Evolutionary conservation across 2,329 filamentous ascomycete species (phyloP), one percentile per base, ranked within the genome.

Genomic region (Canariomyces notabilis): DNA sequence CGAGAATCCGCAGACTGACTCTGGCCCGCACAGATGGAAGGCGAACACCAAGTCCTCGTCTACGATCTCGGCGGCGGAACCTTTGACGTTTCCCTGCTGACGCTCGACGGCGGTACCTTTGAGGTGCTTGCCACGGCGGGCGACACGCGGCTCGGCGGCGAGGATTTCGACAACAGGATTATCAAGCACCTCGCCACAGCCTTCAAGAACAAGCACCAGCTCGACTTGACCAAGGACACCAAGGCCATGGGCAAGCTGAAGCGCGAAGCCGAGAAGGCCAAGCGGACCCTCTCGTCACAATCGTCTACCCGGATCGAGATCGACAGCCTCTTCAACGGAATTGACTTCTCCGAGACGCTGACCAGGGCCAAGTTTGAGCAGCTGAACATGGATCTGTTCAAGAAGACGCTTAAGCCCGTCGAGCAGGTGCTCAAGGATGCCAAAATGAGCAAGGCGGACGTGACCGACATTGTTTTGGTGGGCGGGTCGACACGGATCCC

Each of bases 191-290:
- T 97, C 66, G 84, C 85, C 75, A 95, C 95, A 83, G 76, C 79
- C 60, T 96, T 95, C 83, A 96, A 96, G 84, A 95, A 95, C 85
- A 37, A 95, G 79, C 80, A 96, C 77, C 74, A 72, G 59, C 87
- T 93, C 57, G 89, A 98, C 61, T 81, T 97, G 67, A 87, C 83
- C 74, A 94, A 94, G 79, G 89, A 97, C 66, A 74, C 85, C 57
- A 96, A 96, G 87, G 85, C 91, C 58, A 97, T 97, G 90, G 89
- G 90, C 75, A 98, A 97, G 78, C 82, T 98, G 61, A 97, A 97
- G 88, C 90, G 93, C 63, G 93, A 97, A 73, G 91, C 93, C 60
- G 93, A 98, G 74, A 96, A 96, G 83, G 93, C 93, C 74, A 98
- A 98, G 87, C 88, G 93, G 66, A 94, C 90, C 61, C 84, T 98